phyloP scores from a whole-genome alignment of 2,329 filamentous ascomycete species.

The Phoma herbarum region DNA sequence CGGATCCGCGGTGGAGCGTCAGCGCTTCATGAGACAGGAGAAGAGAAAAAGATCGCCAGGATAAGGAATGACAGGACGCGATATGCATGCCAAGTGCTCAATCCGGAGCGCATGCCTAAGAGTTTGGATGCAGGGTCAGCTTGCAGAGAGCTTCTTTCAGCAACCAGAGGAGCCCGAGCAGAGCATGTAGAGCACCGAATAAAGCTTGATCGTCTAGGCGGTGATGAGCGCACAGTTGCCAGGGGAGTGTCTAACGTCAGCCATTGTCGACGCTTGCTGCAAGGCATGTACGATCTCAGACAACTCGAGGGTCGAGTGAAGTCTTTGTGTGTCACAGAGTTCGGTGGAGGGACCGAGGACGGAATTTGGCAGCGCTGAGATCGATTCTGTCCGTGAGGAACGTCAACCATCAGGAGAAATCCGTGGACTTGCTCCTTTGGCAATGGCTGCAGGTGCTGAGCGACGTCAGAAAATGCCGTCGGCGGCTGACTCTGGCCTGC shows the following conservation, averaged over 20 bases:
- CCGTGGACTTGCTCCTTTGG: neutral
- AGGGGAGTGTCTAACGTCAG: constrained; percentile 9
- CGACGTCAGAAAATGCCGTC: constrained; percentile 14
- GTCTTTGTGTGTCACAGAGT: constrained; percentile 10
- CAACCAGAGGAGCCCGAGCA: neutral
- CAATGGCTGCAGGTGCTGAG: constrained; percentile 1
- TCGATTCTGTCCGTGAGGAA: neutral
- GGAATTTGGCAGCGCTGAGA: neutral
- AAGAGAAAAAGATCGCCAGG: constrained; percentile 16
- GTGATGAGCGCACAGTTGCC: constrained; percentile 1
- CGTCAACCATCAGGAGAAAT: constrained; percentile 1
- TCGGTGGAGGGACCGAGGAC: neutral
- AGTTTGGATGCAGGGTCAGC: constrained; percentile 14
- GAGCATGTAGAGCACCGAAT: neutral
- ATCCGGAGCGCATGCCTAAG: constrained; percentile 3
- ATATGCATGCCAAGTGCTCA: constrained; percentile 17
- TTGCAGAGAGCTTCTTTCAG: constrained; percentile 15
- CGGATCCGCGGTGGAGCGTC: constrained; percentile 19
- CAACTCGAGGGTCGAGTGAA: neutral
- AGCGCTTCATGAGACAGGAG: constrained; percentile 17
- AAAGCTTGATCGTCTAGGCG: neutral
- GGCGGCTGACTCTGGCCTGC: constrained; percentile 5
- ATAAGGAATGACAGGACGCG: neutral
- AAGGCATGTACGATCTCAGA: constrained; percentile 3
- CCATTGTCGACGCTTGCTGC: neutral